Conservation (phyloP, 345 rosid genomes). For the Lepidium africanum region DNA sequence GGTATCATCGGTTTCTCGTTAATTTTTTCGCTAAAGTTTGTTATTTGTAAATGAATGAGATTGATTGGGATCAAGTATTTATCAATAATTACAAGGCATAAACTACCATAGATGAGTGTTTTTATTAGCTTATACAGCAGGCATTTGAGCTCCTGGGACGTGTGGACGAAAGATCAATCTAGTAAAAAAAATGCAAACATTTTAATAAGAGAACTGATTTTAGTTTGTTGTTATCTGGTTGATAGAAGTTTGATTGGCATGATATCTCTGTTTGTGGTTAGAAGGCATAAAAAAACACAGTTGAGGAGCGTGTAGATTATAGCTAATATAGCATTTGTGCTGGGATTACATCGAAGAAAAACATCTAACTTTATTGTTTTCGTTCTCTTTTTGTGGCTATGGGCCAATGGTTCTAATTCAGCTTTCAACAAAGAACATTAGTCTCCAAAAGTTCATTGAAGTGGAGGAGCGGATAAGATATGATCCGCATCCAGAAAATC, state of each 20-base stretch:
- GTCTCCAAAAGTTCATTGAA: slow-evolving; percentile 82
- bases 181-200: not conserved
- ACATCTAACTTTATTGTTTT: not conserved
- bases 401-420: slow-evolving; percentile 17
- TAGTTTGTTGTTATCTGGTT: not conserved
- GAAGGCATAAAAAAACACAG: not conserved
- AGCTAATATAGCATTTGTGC: not conserved
- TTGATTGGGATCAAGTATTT: not conserved
- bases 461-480: slow-evolving; percentile 85
- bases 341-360: not conserved
- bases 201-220: not conserved
- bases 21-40: not conserved
- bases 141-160: not conserved
- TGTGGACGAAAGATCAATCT: not conserved
- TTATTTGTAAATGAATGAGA: not conserved
- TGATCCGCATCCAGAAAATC: slow-evolving; percentile 87
- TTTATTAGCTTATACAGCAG: not conserved
- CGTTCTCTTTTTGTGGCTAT: not conserved
- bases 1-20: not conserved
- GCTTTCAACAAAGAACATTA: slow-evolving; percentile 71
- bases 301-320: not conserved
- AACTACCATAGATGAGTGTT: not conserved
- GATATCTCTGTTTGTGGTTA: not conserved
- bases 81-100: not conserved
- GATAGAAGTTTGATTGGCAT: not conserved